Conservation (phyloP, 768 basidiomycete species). For the Exsudoporus frostii region DNA sequence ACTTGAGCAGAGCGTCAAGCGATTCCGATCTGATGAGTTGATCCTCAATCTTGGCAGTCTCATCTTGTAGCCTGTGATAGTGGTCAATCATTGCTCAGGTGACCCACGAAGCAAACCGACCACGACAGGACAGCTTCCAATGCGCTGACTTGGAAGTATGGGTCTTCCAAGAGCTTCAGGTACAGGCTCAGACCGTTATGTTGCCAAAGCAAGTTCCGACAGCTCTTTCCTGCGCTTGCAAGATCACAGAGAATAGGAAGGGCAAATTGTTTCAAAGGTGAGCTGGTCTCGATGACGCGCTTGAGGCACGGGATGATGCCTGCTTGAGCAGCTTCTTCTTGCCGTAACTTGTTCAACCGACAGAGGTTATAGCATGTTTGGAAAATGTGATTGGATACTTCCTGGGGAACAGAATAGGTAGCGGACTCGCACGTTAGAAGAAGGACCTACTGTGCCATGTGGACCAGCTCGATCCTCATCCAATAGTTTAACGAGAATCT, state of each 20-base stretch:
- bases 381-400: conserved; percentile 96
- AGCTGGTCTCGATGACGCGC: conserved; percentile 81
- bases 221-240: conserved; percentile 91
- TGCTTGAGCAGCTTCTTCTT: conserved; percentile 96
- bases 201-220: conserved; percentile 87
- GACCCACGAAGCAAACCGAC: conserved; percentile 39
- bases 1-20: conserved; percentile 65
- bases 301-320: conserved; percentile 92
- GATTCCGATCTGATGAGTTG: conserved; percentile 66
- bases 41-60: conserved; percentile 91
- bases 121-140: conserved; percentile 89
- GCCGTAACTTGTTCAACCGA: conserved; percentile 87
- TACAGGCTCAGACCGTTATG: conserved; percentile 87
- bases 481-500: conserved; percentile 82
- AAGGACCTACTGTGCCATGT: conserved; percentile 67
- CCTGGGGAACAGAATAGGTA: conserved; percentile 45
- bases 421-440: not conserved
- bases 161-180: conserved; percentile 71
- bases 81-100: not conserved
- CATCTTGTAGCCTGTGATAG: conserved; percentile 82
- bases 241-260: conserved; percentile 96
- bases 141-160: conserved; percentile 90
- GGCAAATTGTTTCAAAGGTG: conserved; percentile 95
- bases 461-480: conserved; percentile 77
- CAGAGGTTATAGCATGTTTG: conserved; percentile 97